A percentile compares a stretch with the other conserved stretches of the same genome.
Conservation (phyloP, 2,329 filamentous ascomycete genomes). For the Thielaviopsis ethacetica region DNA sequence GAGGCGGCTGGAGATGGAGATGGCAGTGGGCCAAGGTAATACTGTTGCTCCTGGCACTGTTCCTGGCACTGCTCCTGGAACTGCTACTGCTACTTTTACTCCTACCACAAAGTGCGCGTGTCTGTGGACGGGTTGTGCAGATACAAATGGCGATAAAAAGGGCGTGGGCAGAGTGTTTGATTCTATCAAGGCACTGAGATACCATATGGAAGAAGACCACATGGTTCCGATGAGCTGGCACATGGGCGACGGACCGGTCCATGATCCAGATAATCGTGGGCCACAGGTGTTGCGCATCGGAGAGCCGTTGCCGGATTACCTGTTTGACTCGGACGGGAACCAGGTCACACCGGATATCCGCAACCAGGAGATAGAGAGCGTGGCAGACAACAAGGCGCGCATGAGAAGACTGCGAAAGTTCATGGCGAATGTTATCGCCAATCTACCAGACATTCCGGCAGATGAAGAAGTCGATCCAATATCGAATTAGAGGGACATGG, state of each 20-base stretch:
- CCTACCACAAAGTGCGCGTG: constrained; percentile 13
- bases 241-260: constrained; percentile 37
- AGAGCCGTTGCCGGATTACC: constrained; percentile 27
- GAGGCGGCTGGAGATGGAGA: not conserved
- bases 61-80: no score
- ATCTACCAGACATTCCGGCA: constrained; percentile 21
- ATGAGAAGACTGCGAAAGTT: constrained; percentile 28
- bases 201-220: constrained; percentile 38
- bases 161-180: constrained; percentile 3
- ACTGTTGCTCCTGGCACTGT: no score
- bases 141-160: not conserved
- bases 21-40: not conserved
- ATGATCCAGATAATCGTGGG: constrained; percentile 8
- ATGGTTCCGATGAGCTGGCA: constrained; percentile 38
- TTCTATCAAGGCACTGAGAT: constrained; percentile 21
- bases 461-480: constrained; percentile 23
- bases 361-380: constrained; percentile 34
- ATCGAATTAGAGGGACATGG: constrained; percentile 8
- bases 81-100: no score
- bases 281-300: constrained; percentile 12
- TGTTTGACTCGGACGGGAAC: constrained; percentile 33
- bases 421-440: constrained; percentile 27
- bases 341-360: constrained; percentile 42
- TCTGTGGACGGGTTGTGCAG: constrained; percentile 20
- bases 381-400: constrained; percentile 28